Evolutionary conservation across 2,329 filamentous ascomycete species (phyloP), one percentile per base, ranked within the genome.

Genomic region (Calonectria pauciramosa): DNA sequence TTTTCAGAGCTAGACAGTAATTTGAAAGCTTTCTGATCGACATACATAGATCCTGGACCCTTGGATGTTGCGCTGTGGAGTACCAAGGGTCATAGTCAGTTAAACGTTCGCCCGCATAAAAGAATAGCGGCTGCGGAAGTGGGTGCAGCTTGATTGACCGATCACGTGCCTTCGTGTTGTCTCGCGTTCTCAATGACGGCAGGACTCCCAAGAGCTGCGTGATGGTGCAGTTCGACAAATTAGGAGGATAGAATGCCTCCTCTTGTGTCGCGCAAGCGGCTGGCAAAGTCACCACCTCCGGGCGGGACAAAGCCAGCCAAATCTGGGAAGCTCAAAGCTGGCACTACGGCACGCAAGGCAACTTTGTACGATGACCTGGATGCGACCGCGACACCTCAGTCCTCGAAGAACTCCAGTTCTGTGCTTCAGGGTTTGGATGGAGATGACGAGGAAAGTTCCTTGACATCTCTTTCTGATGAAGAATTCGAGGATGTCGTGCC

Each of bases 321-420:
- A 56, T 59, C 30, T 30, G 70, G 64, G 70, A 75, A 81, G 79
- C 71, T 73, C 71, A 83, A 70, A 72, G 41, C 65, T 38, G 65
- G 72, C 11, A 54, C 76, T 23, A 77, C 74, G 49, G 78, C 75
- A 70, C 88, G 90, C 68, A 93, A 91, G 80, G 80, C 88, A 13
- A 93, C 91, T 0, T 82, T 93, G 3, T 93, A 91, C 78, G 91
- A 93, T 74, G 91, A 91, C 67, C 85, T 93, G 28, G 91, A 93
- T 80, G 87, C 89, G 23, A 83, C 84, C 11, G 82, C 86, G 8
- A 88, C 87, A 18, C 85, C 87, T 1, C 83, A 86, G 4, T 87
- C 87, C 0, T 85, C 84, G 11, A 86, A 87, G 67, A 85, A 86
- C 38, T 84, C 85, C 0, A 87, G 85, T 38, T 86, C 87, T 0